A percentile compares a stretch with the other conserved stretches of the same genome.
These are phyloP conservation scores for Talaromyces piceae DNA, from an alignment of 2,329 filamentous ascomycete genomes.

Conservation along the genomic window DNA sequence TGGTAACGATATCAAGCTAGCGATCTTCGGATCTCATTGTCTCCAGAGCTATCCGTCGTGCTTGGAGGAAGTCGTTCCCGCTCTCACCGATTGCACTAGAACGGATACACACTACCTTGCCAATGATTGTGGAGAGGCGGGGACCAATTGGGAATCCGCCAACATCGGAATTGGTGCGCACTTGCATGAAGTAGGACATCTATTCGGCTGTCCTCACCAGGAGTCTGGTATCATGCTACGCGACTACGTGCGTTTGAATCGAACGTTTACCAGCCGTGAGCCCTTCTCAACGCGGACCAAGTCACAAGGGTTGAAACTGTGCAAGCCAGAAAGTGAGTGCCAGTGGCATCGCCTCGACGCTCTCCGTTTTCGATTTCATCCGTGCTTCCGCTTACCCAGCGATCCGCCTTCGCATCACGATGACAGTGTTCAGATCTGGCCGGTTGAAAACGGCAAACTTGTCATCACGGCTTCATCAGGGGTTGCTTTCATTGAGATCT, in stretches of 20 bases:
- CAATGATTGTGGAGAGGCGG: conserved; percentile 79
- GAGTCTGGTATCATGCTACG: conserved; percentile 86
- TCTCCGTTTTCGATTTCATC: conserved; percentile 81
- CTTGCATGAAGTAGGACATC: conserved; percentile 80
- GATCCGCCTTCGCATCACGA: conserved; percentile 61
- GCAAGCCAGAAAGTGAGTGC: conserved; percentile 74
- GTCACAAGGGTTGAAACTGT: conserved; percentile 65
- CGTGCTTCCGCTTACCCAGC: conserved; percentile 76
- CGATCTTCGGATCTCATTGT: conserved; percentile 86
- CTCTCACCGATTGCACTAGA: conserved; percentile 82
- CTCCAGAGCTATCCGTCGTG: conserved; percentile 84
- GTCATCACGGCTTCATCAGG: conserved; percentile 73
- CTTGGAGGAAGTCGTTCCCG: conserved; percentile 82
- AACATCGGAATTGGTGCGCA: conserved; percentile 92
- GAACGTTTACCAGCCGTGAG: conserved; percentile 73
- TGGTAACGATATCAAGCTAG: conserved; percentile 67
- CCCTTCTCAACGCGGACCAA: conserved; percentile 82
- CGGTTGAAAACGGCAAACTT: conserved; percentile 68
- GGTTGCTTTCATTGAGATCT: conserved; percentile 79
- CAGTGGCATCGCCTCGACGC: conserved; percentile 85
- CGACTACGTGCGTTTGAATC: conserved; percentile 77
- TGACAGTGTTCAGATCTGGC: conserved; percentile 76
- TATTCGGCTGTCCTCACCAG: conserved; percentile 85
- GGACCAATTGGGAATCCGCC: conserved; percentile 91
- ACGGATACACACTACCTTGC: conserved; percentile 74